Percentiles rank a stretch among this genome's conserved stretches.
phyloP scores from a whole-genome alignment of 305 asterid species.

The Vinca major region DNA sequence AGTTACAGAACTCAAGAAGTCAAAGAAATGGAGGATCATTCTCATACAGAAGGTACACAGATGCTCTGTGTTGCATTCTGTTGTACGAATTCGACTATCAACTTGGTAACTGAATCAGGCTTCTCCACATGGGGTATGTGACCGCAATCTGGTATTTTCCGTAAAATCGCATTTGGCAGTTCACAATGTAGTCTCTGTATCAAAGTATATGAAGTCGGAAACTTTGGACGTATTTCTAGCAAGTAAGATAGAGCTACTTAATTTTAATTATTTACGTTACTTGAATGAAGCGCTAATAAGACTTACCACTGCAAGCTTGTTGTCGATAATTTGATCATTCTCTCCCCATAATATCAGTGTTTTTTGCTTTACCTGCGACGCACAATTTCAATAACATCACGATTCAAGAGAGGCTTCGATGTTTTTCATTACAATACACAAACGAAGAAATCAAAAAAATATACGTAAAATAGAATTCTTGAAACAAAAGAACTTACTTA shows the following conservation, averaged over 20 bases:
- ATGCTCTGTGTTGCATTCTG: constrained; percentile 21
- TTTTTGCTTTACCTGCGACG: constrained; percentile 62
- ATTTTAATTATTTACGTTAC: too few relatives aligned
- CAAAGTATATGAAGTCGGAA: not conserved
- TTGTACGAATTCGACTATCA: constrained; percentile 44
- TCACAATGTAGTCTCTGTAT: constrained; percentile 72
- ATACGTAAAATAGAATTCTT: not conserved
- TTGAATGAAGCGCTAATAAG: not conserved
- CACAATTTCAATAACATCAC: constrained; percentile 5
- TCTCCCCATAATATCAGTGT: constrained; percentile 93
- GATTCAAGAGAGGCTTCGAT: not conserved
- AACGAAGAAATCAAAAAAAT: not conserved
- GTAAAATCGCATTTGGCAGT: constrained; percentile 61
- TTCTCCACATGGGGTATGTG: constrained; percentile 91
- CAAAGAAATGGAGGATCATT: not conserved
- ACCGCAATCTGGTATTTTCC: constrained; percentile 73
- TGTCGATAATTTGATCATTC: constrained; percentile 74
- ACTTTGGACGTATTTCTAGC: not conserved
- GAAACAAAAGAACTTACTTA: constrained; percentile 15
- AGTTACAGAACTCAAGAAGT: too few relatives aligned
- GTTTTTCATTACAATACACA: not conserved
- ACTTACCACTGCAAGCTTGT: constrained; percentile 71
- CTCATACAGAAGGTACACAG: constrained; percentile 8
- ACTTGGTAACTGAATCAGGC: constrained; percentile 57
- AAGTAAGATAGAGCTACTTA: not conserved